Evolutionary conservation across 805 yeast species (phyloP).

Genomic region (Pichia membranifaciens): DNA sequence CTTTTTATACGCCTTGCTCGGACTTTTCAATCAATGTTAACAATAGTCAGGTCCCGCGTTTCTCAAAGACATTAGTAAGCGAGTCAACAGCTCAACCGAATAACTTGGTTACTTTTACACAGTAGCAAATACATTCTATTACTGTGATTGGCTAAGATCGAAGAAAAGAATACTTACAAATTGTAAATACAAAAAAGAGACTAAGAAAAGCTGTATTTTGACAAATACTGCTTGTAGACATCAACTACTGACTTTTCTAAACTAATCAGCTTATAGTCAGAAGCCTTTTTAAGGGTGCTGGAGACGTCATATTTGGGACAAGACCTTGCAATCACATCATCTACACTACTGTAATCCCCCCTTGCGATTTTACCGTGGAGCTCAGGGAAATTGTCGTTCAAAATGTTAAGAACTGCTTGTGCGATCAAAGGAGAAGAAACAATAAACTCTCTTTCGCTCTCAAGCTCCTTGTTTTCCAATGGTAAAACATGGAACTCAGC

Average conservation of each 20-base stretch:
- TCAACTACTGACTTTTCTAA: neutral
- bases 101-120: too few species aligned
- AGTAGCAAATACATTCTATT: too few species aligned
- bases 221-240: neutral
- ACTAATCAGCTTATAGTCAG: neutral
- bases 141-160: too few species aligned
- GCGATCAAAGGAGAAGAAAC: slow-evolving; percentile 21
- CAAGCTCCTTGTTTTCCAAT: slow-evolving; percentile 34
- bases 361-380: slow-evolving; percentile 37
- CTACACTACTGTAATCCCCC: slow-evolving; percentile 31
- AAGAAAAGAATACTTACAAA: too few species aligned
- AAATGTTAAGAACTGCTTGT: slow-evolving; percentile 30
- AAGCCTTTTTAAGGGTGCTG: neutral
- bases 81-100: too few species aligned
- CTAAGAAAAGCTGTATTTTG: neutral
- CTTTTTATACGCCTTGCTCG: too few species aligned
- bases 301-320: slow-evolving; percentile 1
- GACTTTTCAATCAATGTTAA: too few species aligned
- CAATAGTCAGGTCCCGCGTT: too few species aligned
- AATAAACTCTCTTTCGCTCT: slow-evolving; percentile 31
- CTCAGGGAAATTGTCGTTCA: slow-evolving; percentile 37
- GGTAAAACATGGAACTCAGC: slow-evolving; percentile 53
- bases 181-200: too few species aligned
- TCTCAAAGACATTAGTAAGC: too few species aligned
- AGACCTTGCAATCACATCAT: neutral